Evolutionary conservation across 2,329 filamentous ascomycete genomes (phyloP), one percentile per base, ranked within the genome.

Genomic region (Colletotrichum orchidophilum): DNA sequence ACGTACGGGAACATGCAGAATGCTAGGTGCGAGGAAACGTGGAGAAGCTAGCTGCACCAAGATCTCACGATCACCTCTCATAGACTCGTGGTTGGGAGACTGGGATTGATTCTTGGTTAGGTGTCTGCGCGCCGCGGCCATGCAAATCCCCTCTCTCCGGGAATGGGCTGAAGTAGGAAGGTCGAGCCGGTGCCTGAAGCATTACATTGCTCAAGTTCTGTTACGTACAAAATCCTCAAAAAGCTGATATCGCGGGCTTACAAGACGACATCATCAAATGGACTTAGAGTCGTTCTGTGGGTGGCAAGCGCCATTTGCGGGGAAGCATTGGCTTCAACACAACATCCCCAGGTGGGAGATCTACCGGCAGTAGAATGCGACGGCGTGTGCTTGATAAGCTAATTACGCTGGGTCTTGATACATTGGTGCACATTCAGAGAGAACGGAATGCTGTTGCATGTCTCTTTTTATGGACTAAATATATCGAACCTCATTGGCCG

Each of bases 221-320:
- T 62, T 62, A 62, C 57, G 39, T 67, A 58, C 31, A 39, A 39
- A 21, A 1, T 12, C 15, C 24, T 60, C 49, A 9, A 35, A 13
- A 58, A 2, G 3, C 29, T 13, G n/a, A 26, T 13, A 8, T 42
- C 12, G 11, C 15, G 31, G 11, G 3, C 50, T 13, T 29, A 42
- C 18, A 3, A 15, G 21, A 21, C 39, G 46, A 18, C 31, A 58
- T 21, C 27, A 26, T 18, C 7, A 49, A n/a, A 26, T 31, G 11
- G 21, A 1, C 5, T 33, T 5, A 9, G 49, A 29, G 58, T 50
- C 46, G 59, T 53, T 58, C 31, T 49, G 57, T 35, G 8, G n/a
- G 18, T 53, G 35, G 52, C 26, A 52, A 68, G 33, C 52, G 65
- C 50, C 53, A 35, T 53, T 59, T 69, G 65, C 69, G 69, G 69